Evolutionary conservation across 2,329 filamentous ascomycete species (phyloP).

Genomic region (Aspergillus sergii): DNA sequence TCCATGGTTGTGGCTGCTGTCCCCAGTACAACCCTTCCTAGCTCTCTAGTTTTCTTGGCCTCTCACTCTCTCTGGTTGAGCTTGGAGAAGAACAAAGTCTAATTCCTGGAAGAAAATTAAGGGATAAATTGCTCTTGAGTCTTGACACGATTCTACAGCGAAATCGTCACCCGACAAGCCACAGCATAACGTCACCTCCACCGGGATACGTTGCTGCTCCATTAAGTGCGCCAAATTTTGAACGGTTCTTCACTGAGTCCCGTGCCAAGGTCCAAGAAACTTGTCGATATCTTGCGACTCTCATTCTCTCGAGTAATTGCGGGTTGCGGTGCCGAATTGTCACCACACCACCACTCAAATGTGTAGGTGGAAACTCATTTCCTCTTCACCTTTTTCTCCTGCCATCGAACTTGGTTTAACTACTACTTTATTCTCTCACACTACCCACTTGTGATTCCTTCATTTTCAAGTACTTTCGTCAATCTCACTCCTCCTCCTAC

Average conservation of each 20-base stretch:
- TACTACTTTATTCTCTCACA: slow-evolving; percentile 8
- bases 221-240: not conserved
- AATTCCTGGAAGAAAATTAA: not conserved
- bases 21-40: not conserved
- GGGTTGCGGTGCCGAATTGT: slow-evolving; percentile 14
- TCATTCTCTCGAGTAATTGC: not conserved
- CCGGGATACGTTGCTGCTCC: not conserved
- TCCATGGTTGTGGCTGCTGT: not conserved
- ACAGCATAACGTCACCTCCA: not conserved
- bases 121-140: not conserved
- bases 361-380: slow-evolving; percentile 22
- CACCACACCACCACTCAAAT: slow-evolving; percentile 19
- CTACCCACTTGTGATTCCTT: slow-evolving; percentile 11
- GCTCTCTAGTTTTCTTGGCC: not conserved
- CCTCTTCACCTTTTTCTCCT: slow-evolving; percentile 1
- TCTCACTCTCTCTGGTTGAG: not conserved
- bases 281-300: not conserved
- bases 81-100: not conserved
- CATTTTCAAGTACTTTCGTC: slow-evolving; percentile 12
- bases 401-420: not conserved
- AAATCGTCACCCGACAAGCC: not conserved
- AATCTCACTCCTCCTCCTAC: slow-evolving; percentile 8
- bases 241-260: not conserved
- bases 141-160: too few species aligned
- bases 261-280: not conserved